A percentile compares a stretch with the other conserved stretches of the same genome.
phyloP scores from a whole-genome alignment of 2,329 filamentous ascomycete genomes.

The Fusarium multiceps region DNA sequence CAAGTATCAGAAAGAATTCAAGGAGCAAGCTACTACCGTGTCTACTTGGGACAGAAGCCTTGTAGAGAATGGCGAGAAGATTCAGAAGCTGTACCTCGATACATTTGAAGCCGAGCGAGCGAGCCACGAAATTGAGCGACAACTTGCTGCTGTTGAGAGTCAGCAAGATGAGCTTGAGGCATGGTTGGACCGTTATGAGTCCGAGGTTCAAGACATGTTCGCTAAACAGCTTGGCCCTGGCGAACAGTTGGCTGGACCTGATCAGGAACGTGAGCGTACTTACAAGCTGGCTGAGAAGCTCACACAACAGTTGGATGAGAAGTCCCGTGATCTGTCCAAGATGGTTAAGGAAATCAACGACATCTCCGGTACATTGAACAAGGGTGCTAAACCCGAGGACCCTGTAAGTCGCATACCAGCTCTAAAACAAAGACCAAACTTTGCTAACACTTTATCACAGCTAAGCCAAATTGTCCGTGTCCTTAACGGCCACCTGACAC shows the following conservation, averaged over 20 bases:
- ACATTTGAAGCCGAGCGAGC: constrained; percentile 95
- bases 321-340: constrained; percentile 89
- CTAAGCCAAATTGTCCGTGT: constrained; percentile 95
- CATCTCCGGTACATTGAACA: constrained; percentile 88
- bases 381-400: constrained; percentile 88
- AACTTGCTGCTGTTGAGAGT: constrained; percentile 87
- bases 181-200: constrained; percentile 92
- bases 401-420: constrained; percentile 69
- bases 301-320: constrained; percentile 89
- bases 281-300: constrained; percentile 96
- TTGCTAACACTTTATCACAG: constrained; percentile 59
- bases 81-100: constrained; percentile 89
- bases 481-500: constrained; percentile 90
- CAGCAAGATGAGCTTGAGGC: constrained; percentile 90
- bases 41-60: constrained; percentile 91
- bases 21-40: constrained; percentile 86
- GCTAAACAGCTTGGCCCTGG: constrained; percentile 79
- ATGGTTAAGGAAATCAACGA: constrained; percentile 99
- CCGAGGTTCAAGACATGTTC: constrained; percentile 90
- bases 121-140: constrained; percentile 92
- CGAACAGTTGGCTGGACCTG: constrained; percentile 84
- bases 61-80: constrained; percentile 94
- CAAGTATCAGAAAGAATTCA: constrained; percentile 97
- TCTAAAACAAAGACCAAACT: constrained; percentile 9
- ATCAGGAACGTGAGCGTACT: constrained; percentile 94